Base-by-base conservation (phyloP, 495 filamentous ascomycete species). In the Penicillium alfredii region DNA sequence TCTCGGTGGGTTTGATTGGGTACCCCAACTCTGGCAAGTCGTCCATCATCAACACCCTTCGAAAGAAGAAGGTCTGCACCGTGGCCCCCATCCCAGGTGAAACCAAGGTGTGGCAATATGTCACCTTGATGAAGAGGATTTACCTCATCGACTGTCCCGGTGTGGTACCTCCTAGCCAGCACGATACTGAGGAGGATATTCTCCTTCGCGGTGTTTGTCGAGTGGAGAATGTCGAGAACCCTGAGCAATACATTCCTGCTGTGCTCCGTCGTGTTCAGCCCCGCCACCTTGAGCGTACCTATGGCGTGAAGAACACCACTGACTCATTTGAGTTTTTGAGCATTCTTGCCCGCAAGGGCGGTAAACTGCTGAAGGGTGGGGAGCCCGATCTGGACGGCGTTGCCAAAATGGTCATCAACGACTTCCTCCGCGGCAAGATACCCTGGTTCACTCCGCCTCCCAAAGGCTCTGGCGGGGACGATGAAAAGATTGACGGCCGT, bases 51-150 rank as follows among this genome's bases (percentile, higher is more conserved):
- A 95, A 95, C 61, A 88, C 87, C 8, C 71, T 95, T 18, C 78
- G 86, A 12, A 85, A 82, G 55, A 97, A 97, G 70, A 86, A 89
- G 44, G 88, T 95, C 21, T 84, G 88, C 61, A 92, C 76, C 3
- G 88, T 94, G 4, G 92, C 92, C n/a, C 92, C 92, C 10, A 90
- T 97, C 42, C 90, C 92, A 6, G 90, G 90, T 7, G 69, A 74
- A 44, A 97, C 89, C 39, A 98, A 95, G 65, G 82, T 96, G 8
- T 97, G 88, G 88, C 88, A 98, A 59, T 97, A 95, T 46, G 84
- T 98, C 40, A 96, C 90, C 1, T 61, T 98, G 35, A 97, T 95
- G 88, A 89, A 88, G 60, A 72, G 93, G 33, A 96, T 98, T 27
- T 97, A 94, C 56, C 71, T 98, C 35, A 96, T 97, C 47, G 92